These are phyloP conservation scores for Emmonsia crescens DNA, from an alignment of 2,329 filamentous ascomycete species.

Conservation along the genomic window DNA sequence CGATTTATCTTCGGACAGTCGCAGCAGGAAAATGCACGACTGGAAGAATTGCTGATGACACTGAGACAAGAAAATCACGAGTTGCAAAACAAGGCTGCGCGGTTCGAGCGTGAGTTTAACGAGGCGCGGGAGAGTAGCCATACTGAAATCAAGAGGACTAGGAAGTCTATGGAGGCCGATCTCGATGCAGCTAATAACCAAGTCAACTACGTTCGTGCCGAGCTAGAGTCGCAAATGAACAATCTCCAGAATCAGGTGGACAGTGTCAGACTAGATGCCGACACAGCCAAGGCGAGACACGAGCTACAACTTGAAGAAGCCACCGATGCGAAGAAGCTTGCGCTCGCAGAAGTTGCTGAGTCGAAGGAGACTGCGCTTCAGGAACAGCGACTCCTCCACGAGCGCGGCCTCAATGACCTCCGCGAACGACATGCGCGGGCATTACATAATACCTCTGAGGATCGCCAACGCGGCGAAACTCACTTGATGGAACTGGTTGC, in stretches of 20 bases:
- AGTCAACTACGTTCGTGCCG: slow-evolving; percentile 66
- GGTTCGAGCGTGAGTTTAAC: slow-evolving; percentile 70
- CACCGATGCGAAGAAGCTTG: slow-evolving; percentile 54
- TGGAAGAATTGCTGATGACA: slow-evolving; percentile 46
- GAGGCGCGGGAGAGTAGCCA: slow-evolving; percentile 71
- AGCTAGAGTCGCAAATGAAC: slow-evolving; percentile 67
- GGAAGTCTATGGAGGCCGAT: slow-evolving; percentile 67
- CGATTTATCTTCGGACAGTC: slow-evolving; percentile 65
- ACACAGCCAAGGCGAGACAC: slow-evolving; percentile 67
- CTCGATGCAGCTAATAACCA: slow-evolving; percentile 67
- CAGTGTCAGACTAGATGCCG: slow-evolving; percentile 63
- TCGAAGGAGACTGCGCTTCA: slow-evolving; percentile 44
- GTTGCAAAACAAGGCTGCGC: slow-evolving; percentile 56
- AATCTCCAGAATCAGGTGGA: slow-evolving; percentile 67
- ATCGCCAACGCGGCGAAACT: slow-evolving; percentile 68
- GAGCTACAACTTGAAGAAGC: slow-evolving; percentile 79
- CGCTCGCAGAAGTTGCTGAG: slow-evolving; percentile 44
- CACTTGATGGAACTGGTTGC: slow-evolving; percentile 71
- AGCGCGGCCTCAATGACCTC: slow-evolving; percentile 62
- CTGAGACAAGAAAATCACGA: slow-evolving; percentile 51
- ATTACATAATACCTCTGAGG: slow-evolving; percentile 63
- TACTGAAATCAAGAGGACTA: slow-evolving; percentile 69
- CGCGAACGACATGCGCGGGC: slow-evolving; percentile 64
- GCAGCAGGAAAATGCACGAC: slow-evolving; percentile 49
- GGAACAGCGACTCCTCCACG: slow-evolving; percentile 55